Percentiles rank a stretch among this genome's conserved stretches.
These are phyloP conservation scores for Gnomoniopsis smithogilvyi DNA, from an alignment of 2,329 filamentous ascomycete species.

Conservation along the genomic window DNA sequence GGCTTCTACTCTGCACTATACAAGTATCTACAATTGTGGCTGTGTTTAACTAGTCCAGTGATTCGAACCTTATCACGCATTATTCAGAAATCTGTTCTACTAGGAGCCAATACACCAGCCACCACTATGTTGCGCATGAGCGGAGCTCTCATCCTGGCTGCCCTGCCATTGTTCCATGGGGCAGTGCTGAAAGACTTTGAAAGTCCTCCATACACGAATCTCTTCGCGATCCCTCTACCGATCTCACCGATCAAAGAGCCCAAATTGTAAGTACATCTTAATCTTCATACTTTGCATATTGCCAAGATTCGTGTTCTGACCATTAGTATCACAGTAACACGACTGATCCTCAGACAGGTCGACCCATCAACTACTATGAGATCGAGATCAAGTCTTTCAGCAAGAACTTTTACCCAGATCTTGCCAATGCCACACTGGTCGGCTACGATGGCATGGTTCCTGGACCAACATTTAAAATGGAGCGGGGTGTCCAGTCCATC, in stretches of 20 bases:
- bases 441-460: slow-evolving; percentile 55
- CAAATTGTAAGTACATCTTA: slow-evolving; percentile 32
- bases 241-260: slow-evolving; percentile 40
- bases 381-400: slow-evolving; percentile 30
- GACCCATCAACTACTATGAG: slow-evolving; percentile 34
- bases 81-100: no score
- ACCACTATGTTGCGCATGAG: neutral
- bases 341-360: slow-evolving; percentile 33
- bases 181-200: neutral
- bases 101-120: no score
- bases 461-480: slow-evolving; percentile 50
- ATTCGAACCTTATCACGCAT: no score
- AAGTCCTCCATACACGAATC: neutral
- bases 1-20: no score
- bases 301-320: slow-evolving; percentile 1
- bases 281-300: no score
- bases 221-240: slow-evolving; percentile 39
- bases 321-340: slow-evolving; percentile 24
- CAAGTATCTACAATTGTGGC: no score
- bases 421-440: slow-evolving; percentile 27
- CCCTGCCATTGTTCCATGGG: neutral
- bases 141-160: neutral
- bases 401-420: slow-evolving; percentile 35
- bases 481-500: slow-evolving; percentile 46
- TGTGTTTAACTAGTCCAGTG: no score